Conservation (phyloP, 306 rosid species). For the Rosa persica region DNA sequence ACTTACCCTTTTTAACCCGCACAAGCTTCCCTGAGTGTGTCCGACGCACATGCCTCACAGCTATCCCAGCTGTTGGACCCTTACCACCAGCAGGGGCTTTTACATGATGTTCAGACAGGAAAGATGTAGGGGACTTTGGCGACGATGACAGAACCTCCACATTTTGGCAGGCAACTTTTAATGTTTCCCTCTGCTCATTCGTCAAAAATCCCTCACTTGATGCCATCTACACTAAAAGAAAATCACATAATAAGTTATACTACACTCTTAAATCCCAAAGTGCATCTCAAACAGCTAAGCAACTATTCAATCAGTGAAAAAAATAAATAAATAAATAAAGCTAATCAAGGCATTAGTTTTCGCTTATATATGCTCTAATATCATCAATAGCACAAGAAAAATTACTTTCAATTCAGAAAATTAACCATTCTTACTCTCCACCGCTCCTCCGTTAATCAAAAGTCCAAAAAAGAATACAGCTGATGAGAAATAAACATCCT, state of each 20-base stretch:
- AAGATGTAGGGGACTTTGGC: conserved; percentile 80
- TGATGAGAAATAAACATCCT: neutral
- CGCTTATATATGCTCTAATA: neutral
- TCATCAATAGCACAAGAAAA: neutral
- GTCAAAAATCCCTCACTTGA: conserved; percentile 91
- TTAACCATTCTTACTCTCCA: neutral
- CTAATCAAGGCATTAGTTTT: neutral
- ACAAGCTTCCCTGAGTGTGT: conserved; percentile 80
- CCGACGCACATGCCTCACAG: conserved; percentile 80
- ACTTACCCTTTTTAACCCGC: conserved; percentile 89
- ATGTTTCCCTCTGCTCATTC: conserved; percentile 73
- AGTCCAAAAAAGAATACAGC: too few relatives aligned
- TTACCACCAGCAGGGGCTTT: conserved; percentile 84
- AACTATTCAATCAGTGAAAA: neutral
- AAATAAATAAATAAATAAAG: neutral
- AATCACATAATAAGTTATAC: neutral
- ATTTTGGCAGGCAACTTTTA: conserved; percentile 77
- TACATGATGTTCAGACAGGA: conserved; percentile 68
- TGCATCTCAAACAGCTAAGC: neutral
- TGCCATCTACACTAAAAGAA: conserved; percentile 52
- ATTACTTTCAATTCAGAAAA: neutral
- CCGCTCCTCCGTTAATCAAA: too few relatives aligned
- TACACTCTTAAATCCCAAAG: neutral
- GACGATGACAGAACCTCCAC: conserved; percentile 74
- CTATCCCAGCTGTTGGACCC: conserved; percentile 71